Percentiles rank a stretch among this genome's conserved stretches.
These are phyloP conservation scores for Cymodocea nodosa DNA, from an alignment of 116 monocot species.

Conservation along the genomic window DNA sequence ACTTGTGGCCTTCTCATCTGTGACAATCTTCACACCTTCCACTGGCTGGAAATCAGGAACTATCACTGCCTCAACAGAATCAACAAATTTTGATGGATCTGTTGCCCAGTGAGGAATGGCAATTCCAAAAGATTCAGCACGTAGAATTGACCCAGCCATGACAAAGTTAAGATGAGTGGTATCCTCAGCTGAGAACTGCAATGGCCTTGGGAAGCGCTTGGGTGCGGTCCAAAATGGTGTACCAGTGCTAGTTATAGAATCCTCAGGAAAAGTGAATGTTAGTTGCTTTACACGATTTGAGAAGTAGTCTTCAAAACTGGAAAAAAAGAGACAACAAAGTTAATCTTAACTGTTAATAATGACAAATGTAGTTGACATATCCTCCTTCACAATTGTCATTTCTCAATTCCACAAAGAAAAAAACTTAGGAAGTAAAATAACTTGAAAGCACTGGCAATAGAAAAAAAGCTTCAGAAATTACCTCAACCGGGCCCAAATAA, in stretches of 20 bases:
- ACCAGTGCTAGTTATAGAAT: conserved; percentile 23
- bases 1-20: conserved; percentile 32
- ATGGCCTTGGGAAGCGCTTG: conserved; percentile 35
- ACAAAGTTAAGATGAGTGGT: conserved; percentile 20
- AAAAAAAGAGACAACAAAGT: neutral
- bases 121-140: conserved; percentile 28
- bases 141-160: conserved; percentile 19
- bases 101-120: conserved; percentile 24
- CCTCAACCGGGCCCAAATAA: conserved; percentile 40
- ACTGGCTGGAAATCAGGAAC: conserved; percentile 35
- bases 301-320: conserved; percentile 41
- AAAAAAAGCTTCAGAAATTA: neutral
- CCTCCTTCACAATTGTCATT: no score
- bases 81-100: conserved; percentile 13
- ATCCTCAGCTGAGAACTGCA: conserved; percentile 21
- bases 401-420: no score
- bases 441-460: no score
- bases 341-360: no score
- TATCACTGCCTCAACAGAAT: conserved; percentile 21
- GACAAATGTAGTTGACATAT: no score
- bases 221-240: conserved; percentile 37
- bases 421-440: no score
- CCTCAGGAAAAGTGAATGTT: conserved; percentile 32
- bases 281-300: conserved; percentile 38
- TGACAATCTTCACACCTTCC: conserved; percentile 29